Evolutionary conservation across 1,284 basidiomycete genomes (phyloP).

Genomic region (Tilletia walkeri): DNA sequence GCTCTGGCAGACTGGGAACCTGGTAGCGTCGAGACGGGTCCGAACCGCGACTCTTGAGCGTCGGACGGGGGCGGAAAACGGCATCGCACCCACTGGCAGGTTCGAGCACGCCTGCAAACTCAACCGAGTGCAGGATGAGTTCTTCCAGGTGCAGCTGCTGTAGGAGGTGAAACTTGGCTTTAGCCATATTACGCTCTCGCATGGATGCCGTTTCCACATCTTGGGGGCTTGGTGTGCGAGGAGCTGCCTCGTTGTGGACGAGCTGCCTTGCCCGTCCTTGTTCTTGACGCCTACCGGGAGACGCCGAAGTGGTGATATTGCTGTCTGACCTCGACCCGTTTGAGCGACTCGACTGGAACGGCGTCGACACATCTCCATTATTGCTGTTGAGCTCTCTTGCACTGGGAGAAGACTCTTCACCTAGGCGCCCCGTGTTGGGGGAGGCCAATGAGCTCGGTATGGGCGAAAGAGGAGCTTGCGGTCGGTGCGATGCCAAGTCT

Average conservation of each 20-base stretch:
- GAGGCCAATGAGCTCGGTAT: constrained; percentile 15
- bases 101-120: constrained; percentile 17
- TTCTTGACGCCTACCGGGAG: not conserved
- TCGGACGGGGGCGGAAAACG: constrained; percentile 21
- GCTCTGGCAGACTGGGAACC: not conserved
- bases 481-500: constrained; percentile 6
- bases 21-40: not conserved
- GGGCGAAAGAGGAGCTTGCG: constrained; percentile 17
- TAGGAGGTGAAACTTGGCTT: constrained; percentile 18
- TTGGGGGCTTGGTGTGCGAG: constrained; percentile 4
- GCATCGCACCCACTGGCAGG: constrained; percentile 21
- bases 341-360: constrained; percentile 1
- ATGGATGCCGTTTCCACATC: constrained; percentile 4
- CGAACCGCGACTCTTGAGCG: not conserved
- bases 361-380: not conserved
- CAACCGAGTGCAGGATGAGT: constrained; percentile 17
- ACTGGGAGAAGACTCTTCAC: constrained; percentile 2
- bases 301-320: constrained; percentile 2
- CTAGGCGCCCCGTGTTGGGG: not conserved
- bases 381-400: constrained; percentile 1
- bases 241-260: not conserved
- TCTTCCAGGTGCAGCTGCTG: constrained; percentile 26
- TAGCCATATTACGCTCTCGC: constrained; percentile 11
- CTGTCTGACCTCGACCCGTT: constrained; percentile 6
- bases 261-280: not conserved